These are phyloP conservation scores for Apophysomyces variabilis DNA, from an alignment of 371 early-diverging fungal species.

Conservation along the genomic window DNA sequence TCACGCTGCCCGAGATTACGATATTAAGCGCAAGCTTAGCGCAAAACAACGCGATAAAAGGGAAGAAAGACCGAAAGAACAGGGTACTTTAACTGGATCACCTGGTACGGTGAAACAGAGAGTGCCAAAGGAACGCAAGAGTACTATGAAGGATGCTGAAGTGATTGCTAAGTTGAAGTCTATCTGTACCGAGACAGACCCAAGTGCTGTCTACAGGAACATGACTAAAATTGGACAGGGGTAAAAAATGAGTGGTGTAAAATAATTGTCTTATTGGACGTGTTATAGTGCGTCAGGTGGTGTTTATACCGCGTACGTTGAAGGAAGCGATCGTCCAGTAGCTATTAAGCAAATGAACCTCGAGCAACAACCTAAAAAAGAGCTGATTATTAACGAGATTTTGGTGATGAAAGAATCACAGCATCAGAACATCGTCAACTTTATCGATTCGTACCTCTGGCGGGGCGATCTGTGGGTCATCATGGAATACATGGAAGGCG, in stretches of 20 bases:
- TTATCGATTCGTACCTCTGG: slow-evolving; percentile 89
- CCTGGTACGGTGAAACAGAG: slow-evolving; percentile 53
- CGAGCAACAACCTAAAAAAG: slow-evolving; percentile 95
- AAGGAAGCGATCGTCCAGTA: slow-evolving; percentile 69
- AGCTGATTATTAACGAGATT: slow-evolving; percentile 96
- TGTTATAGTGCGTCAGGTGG: slow-evolving; percentile 86
- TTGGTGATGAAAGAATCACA: slow-evolving; percentile 90
- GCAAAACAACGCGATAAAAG: slow-evolving; percentile 56
- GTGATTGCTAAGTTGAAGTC: slow-evolving; percentile 85
- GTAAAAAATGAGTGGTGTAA: slow-evolving; percentile 36
- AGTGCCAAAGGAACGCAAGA: slow-evolving; percentile 47
- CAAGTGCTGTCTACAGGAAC: slow-evolving; percentile 75
- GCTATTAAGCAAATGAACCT: slow-evolving; percentile 97
- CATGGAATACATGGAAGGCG: slow-evolving; percentile 99
- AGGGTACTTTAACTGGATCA: slow-evolving; percentile 40
- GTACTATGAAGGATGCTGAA: slow-evolving; percentile 64
- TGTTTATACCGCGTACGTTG: slow-evolving; percentile 86
- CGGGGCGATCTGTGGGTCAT: slow-evolving; percentile 92
- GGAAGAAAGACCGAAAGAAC: slow-evolving; percentile 43
- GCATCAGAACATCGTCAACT: slow-evolving; percentile 97
- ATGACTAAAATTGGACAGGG: slow-evolving; percentile 96
- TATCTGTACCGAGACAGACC: slow-evolving; percentile 92
- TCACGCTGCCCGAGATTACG: slow-evolving; percentile 52
- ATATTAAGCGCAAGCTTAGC: slow-evolving; percentile 51
- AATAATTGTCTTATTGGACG: not conserved